A percentile compares a stretch with the other conserved stretches of the same genome.
phyloP scores from a whole-genome alignment of 179 eudicot genomes.

The Pouteria campechiana region DNA sequence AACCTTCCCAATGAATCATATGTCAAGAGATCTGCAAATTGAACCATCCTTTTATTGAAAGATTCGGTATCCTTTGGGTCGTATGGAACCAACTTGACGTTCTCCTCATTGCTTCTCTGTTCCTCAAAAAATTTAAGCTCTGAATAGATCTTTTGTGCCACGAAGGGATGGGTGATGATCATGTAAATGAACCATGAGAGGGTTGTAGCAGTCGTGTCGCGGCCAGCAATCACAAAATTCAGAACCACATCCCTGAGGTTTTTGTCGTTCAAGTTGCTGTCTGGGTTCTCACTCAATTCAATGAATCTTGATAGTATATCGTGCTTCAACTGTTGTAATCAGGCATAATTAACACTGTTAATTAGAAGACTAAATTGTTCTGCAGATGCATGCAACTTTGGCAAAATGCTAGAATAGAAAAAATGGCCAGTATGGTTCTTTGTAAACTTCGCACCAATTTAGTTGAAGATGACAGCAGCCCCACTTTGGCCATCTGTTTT shows the following conservation, averaged over 20 bases:
- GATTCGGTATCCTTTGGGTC: conserved; percentile 35
- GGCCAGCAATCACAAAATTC: conserved; percentile 90
- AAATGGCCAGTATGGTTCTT: no score
- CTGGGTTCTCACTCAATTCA: conserved; percentile 73
- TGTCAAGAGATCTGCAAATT: conserved; percentile 51
- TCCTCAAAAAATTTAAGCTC: conserved; percentile 61
- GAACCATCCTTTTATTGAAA: conserved; percentile 41
- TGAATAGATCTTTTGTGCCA: conserved; percentile 52
- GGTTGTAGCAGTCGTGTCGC: conserved; percentile 95
- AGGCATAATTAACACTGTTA: no score
- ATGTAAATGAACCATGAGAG: conserved; percentile 89
- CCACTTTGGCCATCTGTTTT: no score
- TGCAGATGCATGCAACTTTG: no score
- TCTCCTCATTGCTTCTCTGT: conserved; percentile 54
- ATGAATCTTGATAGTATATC: conserved; percentile 84
- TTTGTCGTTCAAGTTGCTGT: conserved; percentile 63
- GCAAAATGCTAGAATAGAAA: no score
- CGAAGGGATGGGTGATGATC: conserved; percentile 49
- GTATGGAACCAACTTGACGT: conserved; percentile 27
- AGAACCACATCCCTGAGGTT: conserved; percentile 83
- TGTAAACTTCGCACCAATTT: no score
- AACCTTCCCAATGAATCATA: conserved; percentile 66
- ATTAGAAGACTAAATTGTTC: no score
- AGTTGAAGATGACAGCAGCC: no score
- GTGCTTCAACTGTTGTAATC: conserved; percentile 46